Percentiles rank a stretch among this genome's conserved stretches.
Conservation (phyloP, 768 basidiomycete genomes). For the Pisolithus orientalis region DNA sequence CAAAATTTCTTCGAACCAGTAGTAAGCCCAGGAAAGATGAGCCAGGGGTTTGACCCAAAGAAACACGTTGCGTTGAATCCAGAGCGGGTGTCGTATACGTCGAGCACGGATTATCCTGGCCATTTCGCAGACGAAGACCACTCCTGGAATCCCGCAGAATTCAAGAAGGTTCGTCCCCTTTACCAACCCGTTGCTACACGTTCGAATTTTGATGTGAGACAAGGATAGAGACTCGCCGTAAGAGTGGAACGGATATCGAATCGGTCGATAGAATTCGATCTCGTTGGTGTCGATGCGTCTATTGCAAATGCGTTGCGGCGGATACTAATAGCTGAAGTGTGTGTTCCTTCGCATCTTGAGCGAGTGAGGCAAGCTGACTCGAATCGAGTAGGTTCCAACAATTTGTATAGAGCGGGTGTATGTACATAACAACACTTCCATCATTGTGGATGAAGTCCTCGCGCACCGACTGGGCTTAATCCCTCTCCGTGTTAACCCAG, state of each 20-base stretch:
- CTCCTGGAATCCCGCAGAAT: conserved; percentile 72
- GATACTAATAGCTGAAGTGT: conserved; percentile 89
- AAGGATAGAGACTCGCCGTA: conserved; percentile 63
- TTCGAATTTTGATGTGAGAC: conserved; percentile 3
- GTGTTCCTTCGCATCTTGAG: conserved; percentile 14
- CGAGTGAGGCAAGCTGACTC: background rate
- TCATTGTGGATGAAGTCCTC: conserved; percentile 91
- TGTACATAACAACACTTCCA: conserved; percentile 90
- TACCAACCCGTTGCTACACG: background rate
- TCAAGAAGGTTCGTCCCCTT: conserved; percentile 58
- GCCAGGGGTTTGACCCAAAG: conserved; percentile 31
- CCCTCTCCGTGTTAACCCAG: conserved; percentile 83
- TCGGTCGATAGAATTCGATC: conserved; percentile 86
- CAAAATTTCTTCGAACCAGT: background rate
- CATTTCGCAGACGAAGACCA: conserved; percentile 82
- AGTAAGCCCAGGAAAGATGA: background rate
- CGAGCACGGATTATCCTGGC: conserved; percentile 88
- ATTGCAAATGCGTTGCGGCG: conserved; percentile 93
- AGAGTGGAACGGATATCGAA: conserved; percentile 75
- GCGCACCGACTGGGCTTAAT: conserved; percentile 89
- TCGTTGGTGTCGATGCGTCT: conserved; percentile 92
- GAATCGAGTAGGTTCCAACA: conserved; percentile 66
- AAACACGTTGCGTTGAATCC: conserved; percentile 62
- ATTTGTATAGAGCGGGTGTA: conserved; percentile 88
- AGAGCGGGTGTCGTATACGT: conserved; percentile 72